Evolutionary conservation across 495 filamentous ascomycete genomes (phyloP), one percentile per base, ranked within the genome.

Genomic region (Penicillium lagena): DNA sequence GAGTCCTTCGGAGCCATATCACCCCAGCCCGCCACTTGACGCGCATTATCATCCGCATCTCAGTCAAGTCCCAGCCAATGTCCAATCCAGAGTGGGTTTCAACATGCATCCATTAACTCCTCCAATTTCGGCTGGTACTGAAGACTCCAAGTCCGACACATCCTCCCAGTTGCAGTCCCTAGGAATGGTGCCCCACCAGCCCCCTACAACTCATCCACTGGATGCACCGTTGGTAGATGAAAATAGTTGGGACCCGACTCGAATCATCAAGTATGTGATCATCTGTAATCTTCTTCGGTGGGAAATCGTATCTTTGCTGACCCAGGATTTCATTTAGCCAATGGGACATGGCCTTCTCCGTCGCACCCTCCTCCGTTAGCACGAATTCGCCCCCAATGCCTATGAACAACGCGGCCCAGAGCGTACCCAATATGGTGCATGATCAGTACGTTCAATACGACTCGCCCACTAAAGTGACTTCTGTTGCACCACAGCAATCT

Each of bases 331-430:
- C 22, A n/a, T 37, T 15, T 48, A 93, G 89, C 59, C 87, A 90
- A 71, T 95, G 90, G 90, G 88, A 91, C 54, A 84, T 86, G 46
- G 89, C 89, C 17, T 96, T 96, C 65, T 88, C 88, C 64, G 81
- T 81, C 56, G 78, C 63, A 22, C 56, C 54, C 59, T 74, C 56
- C 1, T 72, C 68, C 34, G 62, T 73, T 43, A 69, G 66, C 22
- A 56, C 76, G 32, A 66, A 77, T 14, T 79, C 78, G 8, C 65
- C 77, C 5, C 77, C 68, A 15, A 63, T 67, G 57, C 44, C 58
- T 11, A 58, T 67, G 35, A 60, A 43, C 46, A 64, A 55, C 37
- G 27, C 65, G n/a, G 37, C 60, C 7, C 67, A 64, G 40, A 44
- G 46, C n/a, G 50, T 69, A 22, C 42, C 64, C 46, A 54, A 52